Conservation (phyloP, 768 basidiomycete genomes). For the Rhizopogon vesiculosus region DNA sequence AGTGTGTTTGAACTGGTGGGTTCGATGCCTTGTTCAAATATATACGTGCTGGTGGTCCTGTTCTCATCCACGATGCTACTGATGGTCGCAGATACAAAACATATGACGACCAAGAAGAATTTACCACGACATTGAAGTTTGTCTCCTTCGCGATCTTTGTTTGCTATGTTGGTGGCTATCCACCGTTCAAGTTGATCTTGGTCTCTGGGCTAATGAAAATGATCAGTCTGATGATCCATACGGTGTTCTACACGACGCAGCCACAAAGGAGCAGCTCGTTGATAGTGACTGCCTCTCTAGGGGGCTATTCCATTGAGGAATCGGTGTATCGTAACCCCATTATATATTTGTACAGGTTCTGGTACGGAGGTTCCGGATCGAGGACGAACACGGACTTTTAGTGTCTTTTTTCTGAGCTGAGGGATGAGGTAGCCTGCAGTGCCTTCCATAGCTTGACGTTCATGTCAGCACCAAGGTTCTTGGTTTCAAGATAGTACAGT, state of each 20-base stretch:
- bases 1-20: constrained; percentile 56
- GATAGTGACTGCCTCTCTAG: constrained; percentile 73
- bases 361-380: constrained; percentile 91
- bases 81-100: constrained; percentile 67
- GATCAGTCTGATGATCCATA: constrained; percentile 92
- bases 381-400: constrained; percentile 83
- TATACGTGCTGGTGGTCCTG: constrained; percentile 58
- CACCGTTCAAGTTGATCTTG: constrained; percentile 89
- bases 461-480: constrained; percentile 97
- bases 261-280: constrained; percentile 92
- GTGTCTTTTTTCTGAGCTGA: constrained; percentile 84
- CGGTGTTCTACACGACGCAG: constrained; percentile 83
- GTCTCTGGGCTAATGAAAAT: constrained; percentile 91
- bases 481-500: constrained; percentile 94
- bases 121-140: constrained; percentile 96
- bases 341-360: constrained; percentile 85
- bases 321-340: constrained; percentile 81
- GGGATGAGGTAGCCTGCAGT: constrained; percentile 67
- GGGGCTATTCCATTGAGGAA: constrained; percentile 41
- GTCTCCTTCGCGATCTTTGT: constrained; percentile 98
- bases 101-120: constrained; percentile 79
- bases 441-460: constrained; percentile 87
- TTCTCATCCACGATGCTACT: constrained; percentile 66
- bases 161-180: constrained; percentile 90
- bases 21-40: constrained; percentile 67